phyloP scores from a whole-genome alignment of 306 rosid genomes.

The Pyrus communis region DNA sequence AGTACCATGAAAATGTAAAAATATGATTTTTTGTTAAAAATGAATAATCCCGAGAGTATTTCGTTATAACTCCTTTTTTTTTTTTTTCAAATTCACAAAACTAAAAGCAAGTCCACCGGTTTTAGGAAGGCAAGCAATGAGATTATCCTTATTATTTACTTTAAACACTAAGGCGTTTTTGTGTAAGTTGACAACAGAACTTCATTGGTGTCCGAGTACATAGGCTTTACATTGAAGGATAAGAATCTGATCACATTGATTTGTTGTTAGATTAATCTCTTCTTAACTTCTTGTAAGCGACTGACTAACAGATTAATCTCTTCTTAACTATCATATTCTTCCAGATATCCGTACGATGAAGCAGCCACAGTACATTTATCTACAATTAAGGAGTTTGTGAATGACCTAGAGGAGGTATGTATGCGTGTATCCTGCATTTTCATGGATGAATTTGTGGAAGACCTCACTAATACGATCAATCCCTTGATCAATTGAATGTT shows the following conservation, averaged over 20 bases:
- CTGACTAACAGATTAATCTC: neutral
- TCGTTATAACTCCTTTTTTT: too few species aligned
- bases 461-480: neutral
- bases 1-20: too few species aligned
- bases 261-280: neutral
- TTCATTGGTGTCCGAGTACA: neutral
- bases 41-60: too few species aligned
- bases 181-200: slow-evolving; percentile 25
- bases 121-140: too few species aligned
- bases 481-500: neutral
- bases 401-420: slow-evolving; percentile 70
- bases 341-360: slow-evolving; percentile 72
- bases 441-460: neutral
- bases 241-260: neutral
- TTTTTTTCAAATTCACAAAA: too few species aligned
- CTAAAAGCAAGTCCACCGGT: too few species aligned
- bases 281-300: neutral
- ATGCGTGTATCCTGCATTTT: neutral
- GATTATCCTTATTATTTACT: too few species aligned
- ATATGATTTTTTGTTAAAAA: too few species aligned
- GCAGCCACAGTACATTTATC: slow-evolving; percentile 70
- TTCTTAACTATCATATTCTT: slow-evolving; percentile 5
- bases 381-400: slow-evolving; percentile 46
- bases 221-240: neutral
- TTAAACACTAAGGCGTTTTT: too few species aligned